Evolutionary conservation across 2,329 filamentous ascomycete genomes (phyloP), one percentile per base, ranked within the genome.

Genomic region (Stromatinia cepivora): DNA sequence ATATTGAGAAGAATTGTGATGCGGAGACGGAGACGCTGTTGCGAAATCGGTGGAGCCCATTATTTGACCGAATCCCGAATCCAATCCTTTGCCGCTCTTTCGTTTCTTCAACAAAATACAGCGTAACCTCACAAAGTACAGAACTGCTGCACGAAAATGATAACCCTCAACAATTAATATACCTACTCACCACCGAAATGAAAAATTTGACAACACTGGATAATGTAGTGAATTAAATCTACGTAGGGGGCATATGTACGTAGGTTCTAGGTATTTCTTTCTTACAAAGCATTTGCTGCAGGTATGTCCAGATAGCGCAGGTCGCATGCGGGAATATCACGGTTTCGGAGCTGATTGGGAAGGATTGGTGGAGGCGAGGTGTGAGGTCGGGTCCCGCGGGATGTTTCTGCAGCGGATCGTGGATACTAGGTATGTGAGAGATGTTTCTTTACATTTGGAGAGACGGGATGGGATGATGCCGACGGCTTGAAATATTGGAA

Each of bases 1-100:
- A 13, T 28, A 28, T 25, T 28, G 15, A 28, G 22, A 52, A 7
- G 48, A 28, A 52, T 52, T 15, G n/a, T 42, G 61, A 52, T 22
- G 22, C 34, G 34, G 10, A 28, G 46, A 64, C n/a, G 48, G 10
- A 28, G 61, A 52, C 20, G 46, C 9, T 64, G 61, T 17, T 64
- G 61, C 61, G 5, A 39, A 64, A 52, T 64, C 31, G 61, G 61
- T 50, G 61, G 61, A 53, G 15, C 46, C 46, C 61, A 64, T 64
- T 9, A 25, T 36, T 36, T 39, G 46, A 64, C 48, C 31, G 17
- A 64, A 28, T 42, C 39, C 48, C 31, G 11, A 64, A 28, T 36
- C 34, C 9, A 64, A 28, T 36, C 34, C 9, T 36, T 42, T 50
- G n/a, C 34, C 46, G 22, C 25, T 39, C 31, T 34, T 36, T 64